Evolutionary conservation across 129 eudicot genomes (phyloP), one percentile per base, ranked within the genome.

Genomic region (Glebionis coronaria): DNA sequence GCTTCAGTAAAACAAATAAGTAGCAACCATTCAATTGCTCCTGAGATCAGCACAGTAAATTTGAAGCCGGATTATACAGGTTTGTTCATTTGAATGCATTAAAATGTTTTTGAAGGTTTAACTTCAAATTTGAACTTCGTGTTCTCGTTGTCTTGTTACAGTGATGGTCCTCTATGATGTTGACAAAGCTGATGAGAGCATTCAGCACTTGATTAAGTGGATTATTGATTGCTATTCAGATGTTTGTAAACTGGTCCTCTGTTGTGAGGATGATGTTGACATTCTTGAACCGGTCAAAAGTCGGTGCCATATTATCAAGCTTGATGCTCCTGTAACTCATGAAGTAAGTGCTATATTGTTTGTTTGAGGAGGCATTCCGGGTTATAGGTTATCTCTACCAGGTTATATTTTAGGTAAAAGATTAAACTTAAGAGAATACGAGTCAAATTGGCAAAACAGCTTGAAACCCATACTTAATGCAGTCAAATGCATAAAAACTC

Each of bases 201-300:
- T 83, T 68, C 96, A 89, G 66, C 92, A 89, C 78, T 79, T 89
- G 44, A 81, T 89, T 42, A 89, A 89, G 63, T 85, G 93, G 96
- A 85, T 89, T 52, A 89, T 89, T 90, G 96, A 89, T 68, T 85
- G 93, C 76, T 89, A 89, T 61, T 81, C 96, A 0, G 96, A 89
- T 71, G 82, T 81, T 72, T 89, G 96, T 73, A 89, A 85, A 63
- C 81, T 89, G 47, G 73, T 89, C 25, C 82, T 89, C 28, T 85
- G 93, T 76, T 85, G 96, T 66, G 90, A 89, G 70, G 90, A 85
- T 72, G 96, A 89, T 69, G 68, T 51, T 1, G 76, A 71, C 27
- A 74, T 89, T 44, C 81, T 89, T 62, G 87, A 83, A 61, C 70
- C 85, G 9, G 93, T 89, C 6, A 89, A 81, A 80, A 81, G 65